Conservation (phyloP, 1,139 yeast genomes). For the Diutina neorugosa region DNA sequence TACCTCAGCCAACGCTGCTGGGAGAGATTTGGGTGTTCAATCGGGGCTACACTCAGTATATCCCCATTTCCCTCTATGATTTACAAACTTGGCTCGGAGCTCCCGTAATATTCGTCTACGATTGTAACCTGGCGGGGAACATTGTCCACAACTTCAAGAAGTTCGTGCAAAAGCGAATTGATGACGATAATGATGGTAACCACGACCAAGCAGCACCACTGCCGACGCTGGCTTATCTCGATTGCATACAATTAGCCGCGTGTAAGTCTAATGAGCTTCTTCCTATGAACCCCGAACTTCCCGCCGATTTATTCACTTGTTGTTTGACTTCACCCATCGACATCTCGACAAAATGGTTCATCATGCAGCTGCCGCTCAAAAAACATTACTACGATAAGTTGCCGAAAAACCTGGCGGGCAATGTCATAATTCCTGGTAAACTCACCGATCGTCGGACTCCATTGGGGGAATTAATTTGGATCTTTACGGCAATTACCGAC, state of each 20-base stretch:
- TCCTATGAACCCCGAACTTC: constrained; percentile 90
- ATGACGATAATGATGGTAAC: constrained; percentile 70
- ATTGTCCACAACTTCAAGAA: constrained; percentile 82
- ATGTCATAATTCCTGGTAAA: constrained; percentile 76
- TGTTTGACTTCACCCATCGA: constrained; percentile 94
- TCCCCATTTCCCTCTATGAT: constrained; percentile 88
- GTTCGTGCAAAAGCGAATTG: constrained; percentile 83
- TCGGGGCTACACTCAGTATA: constrained; percentile 92
- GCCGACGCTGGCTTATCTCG: constrained; percentile 62
- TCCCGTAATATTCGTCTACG: constrained; percentile 90
- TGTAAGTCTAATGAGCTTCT: constrained; percentile 77
- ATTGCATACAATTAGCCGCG: constrained; percentile 90
- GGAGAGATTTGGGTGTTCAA: constrained; percentile 99
- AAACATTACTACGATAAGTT: constrained; percentile 45
- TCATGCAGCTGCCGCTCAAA: constrained; percentile 68
- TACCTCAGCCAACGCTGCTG: constrained; percentile 90
- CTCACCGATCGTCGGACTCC: constrained; percentile 91
- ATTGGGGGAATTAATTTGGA: constrained; percentile 93
- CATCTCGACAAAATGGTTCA: constrained; percentile 84
- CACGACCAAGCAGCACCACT: constrained; percentile 55
- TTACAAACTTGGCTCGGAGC: constrained; percentile 97
- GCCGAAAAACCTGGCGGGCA: constrained; percentile 42
- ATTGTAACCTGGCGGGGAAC: constrained; percentile 91
- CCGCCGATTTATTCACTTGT: constrained; percentile 92
- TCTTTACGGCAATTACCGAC: constrained; percentile 94